A percentile compares a stretch with the other conserved stretches of the same genome.
phyloP scores from a whole-genome alignment of 805 yeast genomes.

The Yarrowia hollandica region DNA sequence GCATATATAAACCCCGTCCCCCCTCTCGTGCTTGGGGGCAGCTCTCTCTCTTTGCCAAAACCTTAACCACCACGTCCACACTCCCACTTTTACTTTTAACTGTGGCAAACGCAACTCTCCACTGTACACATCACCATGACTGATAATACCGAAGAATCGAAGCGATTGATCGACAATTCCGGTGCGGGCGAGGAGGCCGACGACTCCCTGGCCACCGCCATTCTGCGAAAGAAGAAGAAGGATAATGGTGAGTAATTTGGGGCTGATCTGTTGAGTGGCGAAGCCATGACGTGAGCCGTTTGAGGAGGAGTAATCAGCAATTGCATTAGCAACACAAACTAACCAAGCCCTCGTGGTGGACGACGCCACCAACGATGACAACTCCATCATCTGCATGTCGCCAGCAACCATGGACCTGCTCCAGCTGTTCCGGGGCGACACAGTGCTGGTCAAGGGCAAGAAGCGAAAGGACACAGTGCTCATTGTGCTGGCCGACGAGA shows the following conservation, averaged over 20 bases:
- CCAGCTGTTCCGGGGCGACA: conserved; percentile 96
- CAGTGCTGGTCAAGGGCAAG: conserved; percentile 95
- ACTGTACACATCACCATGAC: conserved; percentile 20
- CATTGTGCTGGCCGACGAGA: conserved; percentile 94
- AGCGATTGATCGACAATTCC: conserved; percentile 58
- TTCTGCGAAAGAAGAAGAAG: conserved; percentile 95
- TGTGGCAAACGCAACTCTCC: conserved; percentile 25
- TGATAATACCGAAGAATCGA: conserved; percentile 34
- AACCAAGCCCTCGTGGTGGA: conserved; percentile 72
- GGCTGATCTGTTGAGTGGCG: no score
- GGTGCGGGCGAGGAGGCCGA: conserved; percentile 60
- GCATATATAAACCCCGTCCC: no score
- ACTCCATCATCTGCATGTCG: conserved; percentile 92
- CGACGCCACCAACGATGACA: conserved; percentile 96
- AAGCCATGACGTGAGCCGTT: no score
- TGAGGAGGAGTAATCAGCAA: no score
- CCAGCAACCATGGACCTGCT: conserved; percentile 92
- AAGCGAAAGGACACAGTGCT: conserved; percentile 96
- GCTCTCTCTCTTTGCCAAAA: neutral
- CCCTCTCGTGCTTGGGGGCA: no score
- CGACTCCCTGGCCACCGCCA: conserved; percentile 91
- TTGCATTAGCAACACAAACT: conserved; percentile 30
- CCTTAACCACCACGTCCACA: conserved; percentile 8
- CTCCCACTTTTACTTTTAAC: conserved; percentile 8
- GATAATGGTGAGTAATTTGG: conserved; percentile 55